Evolutionary conservation across 345 rosid species (phyloP), one percentile per base, ranked within the genome.

Genomic region (Salix viminalis): DNA sequence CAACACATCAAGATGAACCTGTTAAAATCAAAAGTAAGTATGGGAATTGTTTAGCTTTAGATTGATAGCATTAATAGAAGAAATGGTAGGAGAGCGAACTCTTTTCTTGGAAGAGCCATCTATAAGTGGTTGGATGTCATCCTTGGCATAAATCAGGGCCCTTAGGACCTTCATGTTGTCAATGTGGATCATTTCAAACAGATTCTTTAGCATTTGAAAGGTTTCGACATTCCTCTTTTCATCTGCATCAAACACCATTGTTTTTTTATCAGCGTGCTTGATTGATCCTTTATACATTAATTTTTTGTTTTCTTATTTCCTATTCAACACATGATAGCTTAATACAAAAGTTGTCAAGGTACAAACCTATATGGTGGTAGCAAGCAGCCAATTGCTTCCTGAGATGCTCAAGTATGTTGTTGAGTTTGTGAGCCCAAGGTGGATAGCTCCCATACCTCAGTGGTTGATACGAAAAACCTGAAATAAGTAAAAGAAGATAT

Each of bases 151-250:
- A 74, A 96, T 85, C 79, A 96, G 79, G 79, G 92, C 95, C 87
- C 82, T 92, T 36, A 96, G 92, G 72, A 94, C 74, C 88, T 86
- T 91, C 92, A 92, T 87, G 88, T 96, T 96, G 84, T 96, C 99
- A 26, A 90, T 87, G 79, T 96, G 98, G 67, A 77, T 73, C 39
- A 77, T 80, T 6, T 87, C 92, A 30, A 92, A 82, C 46, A 94
- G 90, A 71, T 77, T 74, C 67, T 77, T 46, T 46, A 94, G 88
- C 75, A 60, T 30, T 79, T 83, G 82, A 74, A 80, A 90, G 23
- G 86, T 65, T 76, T 91, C 97, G 19, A 75, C 8, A 76, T 89
- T 76, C 87, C 70, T 91, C 86, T 77, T 89, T 44, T 86, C 95
- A 23, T 88, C 99, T 96, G 90, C 80, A 56, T 73, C 18, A 19